Evolutionary conservation across 441 rosid genomes (phyloP).

Genomic region (Arabidopsis lyrata): DNA sequence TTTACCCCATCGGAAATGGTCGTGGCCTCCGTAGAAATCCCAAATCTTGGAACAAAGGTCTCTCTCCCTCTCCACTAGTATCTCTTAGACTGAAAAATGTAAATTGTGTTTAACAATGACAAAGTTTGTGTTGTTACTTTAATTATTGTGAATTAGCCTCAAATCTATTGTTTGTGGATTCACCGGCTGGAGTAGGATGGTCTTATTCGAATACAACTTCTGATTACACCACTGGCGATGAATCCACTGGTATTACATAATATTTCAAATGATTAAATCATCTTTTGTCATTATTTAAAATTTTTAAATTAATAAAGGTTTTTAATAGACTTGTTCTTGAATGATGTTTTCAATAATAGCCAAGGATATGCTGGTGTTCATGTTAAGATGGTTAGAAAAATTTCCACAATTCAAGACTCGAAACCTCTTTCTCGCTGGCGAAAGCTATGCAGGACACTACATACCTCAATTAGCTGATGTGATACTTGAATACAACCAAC

Average conservation of each 20-base stretch:
- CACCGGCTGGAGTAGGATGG: constrained; percentile 96
- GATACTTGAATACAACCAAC: constrained; percentile 63
- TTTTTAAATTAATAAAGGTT: neutral
- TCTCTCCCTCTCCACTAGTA: neutral
- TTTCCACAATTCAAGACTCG: constrained; percentile 75
- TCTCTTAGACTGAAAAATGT: neutral
- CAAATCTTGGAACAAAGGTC: constrained; percentile 94
- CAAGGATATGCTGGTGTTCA: constrained; percentile 69
- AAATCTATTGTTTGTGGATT: constrained; percentile 85
- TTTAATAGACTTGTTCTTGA: neutral
- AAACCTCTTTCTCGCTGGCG: constrained; percentile 79
- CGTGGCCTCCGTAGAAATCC: constrained; percentile 68
- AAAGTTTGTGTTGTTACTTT: neutral
- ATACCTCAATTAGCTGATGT: constrained; percentile 75
- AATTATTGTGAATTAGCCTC: constrained; percentile 52
- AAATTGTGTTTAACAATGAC: neutral
- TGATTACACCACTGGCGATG: constrained; percentile 76
- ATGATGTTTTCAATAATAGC: constrained; percentile 51
- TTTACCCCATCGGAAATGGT: constrained; percentile 84
- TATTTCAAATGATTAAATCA: neutral
- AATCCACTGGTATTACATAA: constrained; percentile 56
- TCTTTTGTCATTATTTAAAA: neutral
- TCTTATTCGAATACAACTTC: constrained; percentile 83
- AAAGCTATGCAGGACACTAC: constrained; percentile 95
- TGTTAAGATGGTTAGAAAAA: constrained; percentile 75